Conservation (phyloP, 495 filamentous ascomycete genomes). For the Talaromyces nanjingensis region DNA sequence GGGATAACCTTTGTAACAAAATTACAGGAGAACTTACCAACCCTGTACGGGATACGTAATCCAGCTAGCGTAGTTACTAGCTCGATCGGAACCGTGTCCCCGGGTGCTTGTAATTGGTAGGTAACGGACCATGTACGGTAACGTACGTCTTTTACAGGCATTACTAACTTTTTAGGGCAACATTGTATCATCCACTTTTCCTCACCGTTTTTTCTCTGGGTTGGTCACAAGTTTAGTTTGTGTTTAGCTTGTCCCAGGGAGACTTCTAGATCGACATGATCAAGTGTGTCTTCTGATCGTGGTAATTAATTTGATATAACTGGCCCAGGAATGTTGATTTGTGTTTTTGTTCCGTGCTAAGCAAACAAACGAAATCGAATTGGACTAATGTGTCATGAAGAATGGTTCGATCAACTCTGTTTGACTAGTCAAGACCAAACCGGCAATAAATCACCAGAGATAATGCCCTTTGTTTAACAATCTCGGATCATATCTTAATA, state of each 20-base stretch:
- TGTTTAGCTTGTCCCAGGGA: background rate
- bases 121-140: background rate
- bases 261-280: background rate
- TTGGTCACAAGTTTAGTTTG: background rate
- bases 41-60: background rate
- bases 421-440: background rate
- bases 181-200: slow-evolving; percentile 1
- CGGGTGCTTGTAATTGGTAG: background rate
- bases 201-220: slow-evolving; percentile 5
- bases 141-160: background rate
- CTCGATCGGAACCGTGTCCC: slow-evolving; percentile 8
- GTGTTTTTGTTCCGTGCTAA: background rate
- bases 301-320: background rate
- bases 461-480: slow-evolving; percentile 3
- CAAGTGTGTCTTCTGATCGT: background rate
- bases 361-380: background rate
- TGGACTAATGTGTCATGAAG: background rate
- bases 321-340: background rate
- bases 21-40: background rate
- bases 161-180: background rate
- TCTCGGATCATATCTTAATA: background rate
- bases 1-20: background rate
- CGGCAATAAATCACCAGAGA: background rate
- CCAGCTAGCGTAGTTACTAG: background rate
- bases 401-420: background rate